Percentiles rank a stretch among this genome's conserved stretches.
Evolutionary conservation across 495 filamentous ascomycete species (phyloP).

Genomic region (Podospora australis): DNA sequence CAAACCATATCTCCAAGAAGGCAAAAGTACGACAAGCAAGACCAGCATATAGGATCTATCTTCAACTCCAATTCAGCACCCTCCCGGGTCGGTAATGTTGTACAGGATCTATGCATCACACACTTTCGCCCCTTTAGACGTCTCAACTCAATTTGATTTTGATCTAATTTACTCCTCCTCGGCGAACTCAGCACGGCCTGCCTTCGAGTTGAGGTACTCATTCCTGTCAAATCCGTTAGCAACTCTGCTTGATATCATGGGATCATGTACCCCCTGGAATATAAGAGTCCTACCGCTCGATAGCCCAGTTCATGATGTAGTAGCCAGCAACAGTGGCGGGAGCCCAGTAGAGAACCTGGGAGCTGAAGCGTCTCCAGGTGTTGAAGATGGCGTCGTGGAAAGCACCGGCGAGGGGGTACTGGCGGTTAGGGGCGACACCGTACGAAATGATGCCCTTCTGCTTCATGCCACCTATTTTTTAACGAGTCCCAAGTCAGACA

Average conservation of each 20-base stretch:
- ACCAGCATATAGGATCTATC: constrained; percentile 13
- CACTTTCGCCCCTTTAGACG: neutral
- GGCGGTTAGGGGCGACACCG: constrained; percentile 46
- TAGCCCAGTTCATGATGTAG: constrained; percentile 77
- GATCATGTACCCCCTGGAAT: too few species aligned
- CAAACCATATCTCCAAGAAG: neutral
- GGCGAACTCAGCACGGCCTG: constrained; percentile 58
- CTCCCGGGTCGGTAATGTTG: constrained; percentile 14
- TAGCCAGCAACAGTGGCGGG: constrained; percentile 73
- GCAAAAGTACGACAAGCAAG: neutral
- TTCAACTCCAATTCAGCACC: constrained; percentile 3
- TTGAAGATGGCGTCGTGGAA: constrained; percentile 56
- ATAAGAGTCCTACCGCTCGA: constrained; percentile 57
- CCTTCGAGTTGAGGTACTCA: constrained; percentile 88
- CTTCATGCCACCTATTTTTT: constrained; percentile 39
- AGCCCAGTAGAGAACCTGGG: constrained; percentile 75
- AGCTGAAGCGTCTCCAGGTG: constrained; percentile 51
- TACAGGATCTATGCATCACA: constrained; percentile 31
- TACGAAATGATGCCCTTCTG: constrained; percentile 55
- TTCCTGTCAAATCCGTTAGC: constrained; percentile 54
- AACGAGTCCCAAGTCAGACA: constrained; percentile 14
- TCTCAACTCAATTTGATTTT: too few species aligned
- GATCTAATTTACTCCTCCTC: constrained; percentile 35
- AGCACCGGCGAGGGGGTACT: constrained; percentile 51
- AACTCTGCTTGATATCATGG: neutral